phyloP scores from a whole-genome alignment of 345 rosid species.

The Populus ilicifolia region DNA sequence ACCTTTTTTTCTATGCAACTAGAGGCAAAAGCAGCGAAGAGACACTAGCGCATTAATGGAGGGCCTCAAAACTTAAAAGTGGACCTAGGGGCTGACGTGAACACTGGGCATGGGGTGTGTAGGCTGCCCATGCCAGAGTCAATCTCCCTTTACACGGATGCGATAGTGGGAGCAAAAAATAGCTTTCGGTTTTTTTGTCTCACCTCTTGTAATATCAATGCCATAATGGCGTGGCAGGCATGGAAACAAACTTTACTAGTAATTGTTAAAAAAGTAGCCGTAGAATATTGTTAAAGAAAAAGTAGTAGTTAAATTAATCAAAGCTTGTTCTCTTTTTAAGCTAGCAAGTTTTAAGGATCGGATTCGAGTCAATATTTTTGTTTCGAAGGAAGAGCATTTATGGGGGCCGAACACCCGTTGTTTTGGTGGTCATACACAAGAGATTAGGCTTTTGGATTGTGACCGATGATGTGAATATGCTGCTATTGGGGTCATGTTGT shows the following conservation, averaged over 20 bases:
- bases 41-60: too few relatives aligned
- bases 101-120: neutral
- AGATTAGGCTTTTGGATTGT: neutral
- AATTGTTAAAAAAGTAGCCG: neutral
- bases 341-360: neutral
- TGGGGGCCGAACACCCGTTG: neutral
- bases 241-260: neutral
- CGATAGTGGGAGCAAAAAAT: neutral
- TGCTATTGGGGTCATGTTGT: neutral
- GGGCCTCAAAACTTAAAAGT: neutral
- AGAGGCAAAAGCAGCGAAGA: neutral
- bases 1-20: neutral
- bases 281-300: neutral
- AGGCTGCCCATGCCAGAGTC: neutral
- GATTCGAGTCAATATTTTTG: neutral
- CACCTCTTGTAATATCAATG: neutral
- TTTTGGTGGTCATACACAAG: neutral
- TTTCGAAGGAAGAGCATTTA: neutral
- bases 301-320: neutral
- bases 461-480: neutral
- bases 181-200: too few relatives aligned
- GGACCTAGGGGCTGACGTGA: neutral
- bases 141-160: neutral
- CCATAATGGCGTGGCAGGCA: neutral
- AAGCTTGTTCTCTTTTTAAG: neutral